Conservation (phyloP, 495 filamentous ascomycete species). For the Aspergillus carlsbadensis region DNA sequence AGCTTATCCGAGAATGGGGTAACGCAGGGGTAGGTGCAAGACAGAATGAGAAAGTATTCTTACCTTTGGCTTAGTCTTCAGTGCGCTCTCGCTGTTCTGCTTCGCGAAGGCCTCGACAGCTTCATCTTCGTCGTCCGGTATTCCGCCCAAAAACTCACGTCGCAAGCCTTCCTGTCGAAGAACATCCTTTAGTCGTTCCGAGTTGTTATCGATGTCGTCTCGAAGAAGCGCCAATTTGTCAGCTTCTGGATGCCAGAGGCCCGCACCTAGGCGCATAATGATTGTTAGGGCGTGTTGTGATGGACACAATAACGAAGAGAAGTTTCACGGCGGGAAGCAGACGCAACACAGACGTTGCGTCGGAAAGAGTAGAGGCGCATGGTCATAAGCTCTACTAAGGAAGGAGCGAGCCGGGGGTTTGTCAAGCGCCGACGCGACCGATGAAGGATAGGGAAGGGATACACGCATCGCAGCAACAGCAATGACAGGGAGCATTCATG, state of each 20-base stretch:
- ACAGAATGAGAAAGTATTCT: conserved; percentile 19
- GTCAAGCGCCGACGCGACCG: too few relatives aligned
- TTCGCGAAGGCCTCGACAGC: conserved; percentile 66
- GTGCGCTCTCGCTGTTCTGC: conserved; percentile 64
- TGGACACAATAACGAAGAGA: neutral
- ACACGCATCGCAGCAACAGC: neutral
- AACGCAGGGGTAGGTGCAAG: neutral
- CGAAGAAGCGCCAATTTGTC: conserved; percentile 62
- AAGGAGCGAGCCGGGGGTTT: neutral
- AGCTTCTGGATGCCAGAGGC: conserved; percentile 74
- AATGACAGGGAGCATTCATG: neutral
- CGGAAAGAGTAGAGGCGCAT: too few relatives aligned
- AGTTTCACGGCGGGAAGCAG: too few relatives aligned
- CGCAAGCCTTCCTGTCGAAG: conserved; percentile 58
- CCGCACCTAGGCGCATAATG: conserved; percentile 55
- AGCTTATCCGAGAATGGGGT: neutral
- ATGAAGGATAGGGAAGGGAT: neutral
- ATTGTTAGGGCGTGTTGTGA: neutral
- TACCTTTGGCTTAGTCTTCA: conserved; percentile 87
- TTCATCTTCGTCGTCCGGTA: conserved; percentile 54
- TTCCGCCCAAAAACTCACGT: conserved; percentile 60
- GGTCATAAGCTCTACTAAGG: too few relatives aligned
- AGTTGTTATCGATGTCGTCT: conserved; percentile 68
- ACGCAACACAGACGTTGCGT: too few relatives aligned
- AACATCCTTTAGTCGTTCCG: conserved; percentile 62